These are phyloP conservation scores for Starmerella vitae DNA, from an alignment of 805 yeast species.

Conservation along the genomic window DNA sequence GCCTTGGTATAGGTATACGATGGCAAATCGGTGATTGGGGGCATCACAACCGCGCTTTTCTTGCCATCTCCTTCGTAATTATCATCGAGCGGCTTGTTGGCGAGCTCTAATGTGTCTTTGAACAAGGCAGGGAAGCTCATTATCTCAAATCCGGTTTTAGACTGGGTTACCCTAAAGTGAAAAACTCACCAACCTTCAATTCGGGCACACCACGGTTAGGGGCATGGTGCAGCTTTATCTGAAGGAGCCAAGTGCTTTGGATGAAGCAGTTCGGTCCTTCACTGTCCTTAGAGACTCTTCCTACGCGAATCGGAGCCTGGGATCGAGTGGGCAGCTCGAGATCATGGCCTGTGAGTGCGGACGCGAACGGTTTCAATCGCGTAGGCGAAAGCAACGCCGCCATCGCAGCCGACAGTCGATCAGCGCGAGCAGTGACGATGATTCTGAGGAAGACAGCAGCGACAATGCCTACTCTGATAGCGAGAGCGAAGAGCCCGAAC, in stretches of 20 bases:
- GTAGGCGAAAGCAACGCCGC: neutral
- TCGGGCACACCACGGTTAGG: no score
- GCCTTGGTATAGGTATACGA: slow-evolving; percentile 3
- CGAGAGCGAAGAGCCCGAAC: slow-evolving; percentile 25
- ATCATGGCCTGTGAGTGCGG: slow-evolving; percentile 87
- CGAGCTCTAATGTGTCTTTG: slow-evolving; percentile 8
- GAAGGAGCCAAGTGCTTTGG: slow-evolving; percentile 21
- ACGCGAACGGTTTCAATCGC: slow-evolving; percentile 26
- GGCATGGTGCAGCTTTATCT: slow-evolving; percentile 16
- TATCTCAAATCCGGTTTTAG: no score
- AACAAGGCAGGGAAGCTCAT: slow-evolving; percentile 8
- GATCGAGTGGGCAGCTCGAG: slow-evolving; percentile 63
- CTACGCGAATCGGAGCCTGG: slow-evolving; percentile 49
- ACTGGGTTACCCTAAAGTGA: no score
- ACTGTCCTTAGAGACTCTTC: slow-evolving; percentile 42
- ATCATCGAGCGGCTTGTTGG: slow-evolving; percentile 12
- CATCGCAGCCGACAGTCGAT: neutral
- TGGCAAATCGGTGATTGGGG: slow-evolving; percentile 11
- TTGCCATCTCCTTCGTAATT: slow-evolving; percentile 7
- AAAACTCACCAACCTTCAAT: no score
- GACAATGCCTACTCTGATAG: slow-evolving; percentile 12
- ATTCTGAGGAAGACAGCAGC: neutral
- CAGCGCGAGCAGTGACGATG: neutral
- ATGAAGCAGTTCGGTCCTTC: slow-evolving; percentile 54
- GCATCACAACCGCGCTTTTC: slow-evolving; percentile 4